These are phyloP conservation scores for Leptomonas pyrrhocoris DNA, from an alignment of 208 protist genomes.

Conservation along the genomic window DNA sequence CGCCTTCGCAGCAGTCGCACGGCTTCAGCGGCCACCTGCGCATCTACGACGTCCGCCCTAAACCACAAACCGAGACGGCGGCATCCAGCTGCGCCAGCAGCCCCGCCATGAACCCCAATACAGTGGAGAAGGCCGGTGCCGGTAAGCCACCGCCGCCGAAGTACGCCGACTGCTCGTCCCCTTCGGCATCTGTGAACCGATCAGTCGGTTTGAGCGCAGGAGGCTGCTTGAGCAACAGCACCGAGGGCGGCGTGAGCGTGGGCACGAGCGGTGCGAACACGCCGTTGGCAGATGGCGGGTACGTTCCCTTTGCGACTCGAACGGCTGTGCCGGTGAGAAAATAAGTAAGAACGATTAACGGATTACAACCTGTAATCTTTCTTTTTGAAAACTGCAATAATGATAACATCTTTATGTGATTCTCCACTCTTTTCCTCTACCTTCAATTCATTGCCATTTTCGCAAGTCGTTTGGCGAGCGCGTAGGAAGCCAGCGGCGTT, in stretches of 20 bases:
- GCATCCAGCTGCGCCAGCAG: slow-evolving; percentile 29
- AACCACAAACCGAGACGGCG: slow-evolving; percentile 26
- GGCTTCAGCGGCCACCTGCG: slow-evolving; percentile 38
- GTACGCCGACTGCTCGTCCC: slow-evolving; percentile 19
- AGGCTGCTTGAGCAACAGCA: slow-evolving; percentile 30
- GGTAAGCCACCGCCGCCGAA: slow-evolving; percentile 18
- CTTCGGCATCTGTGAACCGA: slow-evolving; percentile 10
- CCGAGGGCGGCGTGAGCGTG: slow-evolving; percentile 29
- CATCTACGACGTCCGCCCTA: slow-evolving; percentile 50
- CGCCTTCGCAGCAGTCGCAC: slow-evolving; percentile 23
- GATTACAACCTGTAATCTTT: neutral
- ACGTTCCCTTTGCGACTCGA: slow-evolving; percentile 14
- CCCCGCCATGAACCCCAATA: slow-evolving; percentile 16
- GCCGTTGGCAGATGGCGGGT: slow-evolving; percentile 23
- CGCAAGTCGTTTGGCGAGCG: too few relatives aligned
- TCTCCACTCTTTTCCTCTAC: too few relatives aligned
- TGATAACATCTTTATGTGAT: too few relatives aligned
- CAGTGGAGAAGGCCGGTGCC: slow-evolving; percentile 12
- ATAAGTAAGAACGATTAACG: slow-evolving; percentile 9
- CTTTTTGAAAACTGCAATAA: too few relatives aligned
- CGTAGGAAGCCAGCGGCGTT: neutral
- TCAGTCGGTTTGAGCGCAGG: slow-evolving; percentile 5
- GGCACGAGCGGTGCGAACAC: slow-evolving; percentile 35
- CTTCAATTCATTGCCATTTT: too few relatives aligned
- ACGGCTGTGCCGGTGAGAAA: slow-evolving; percentile 9